Evolutionary conservation across 2,329 filamentous ascomycete species (phyloP).

Genomic region (Aspergillus sp.): DNA sequence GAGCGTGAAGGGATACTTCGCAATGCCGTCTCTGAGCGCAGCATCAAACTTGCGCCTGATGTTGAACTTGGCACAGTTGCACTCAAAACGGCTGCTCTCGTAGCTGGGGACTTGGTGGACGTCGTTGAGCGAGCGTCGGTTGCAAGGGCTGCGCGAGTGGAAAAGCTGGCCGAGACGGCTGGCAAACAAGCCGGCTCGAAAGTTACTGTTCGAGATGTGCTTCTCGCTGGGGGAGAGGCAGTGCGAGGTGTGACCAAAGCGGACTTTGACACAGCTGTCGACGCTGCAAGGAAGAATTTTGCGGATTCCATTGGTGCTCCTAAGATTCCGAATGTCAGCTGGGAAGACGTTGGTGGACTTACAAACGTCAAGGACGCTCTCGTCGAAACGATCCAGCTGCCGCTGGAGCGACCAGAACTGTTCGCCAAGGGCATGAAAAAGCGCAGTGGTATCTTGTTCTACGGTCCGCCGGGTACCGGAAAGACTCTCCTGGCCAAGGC

Average conservation of each 20-base stretch:
- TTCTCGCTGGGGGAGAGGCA: constrained; percentile 80
- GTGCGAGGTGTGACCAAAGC: constrained; percentile 77
- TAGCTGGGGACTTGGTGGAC: constrained; percentile 91
- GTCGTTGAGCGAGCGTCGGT: constrained; percentile 88
- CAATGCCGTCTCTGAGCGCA: constrained; percentile 75
- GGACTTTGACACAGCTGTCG: constrained; percentile 92
- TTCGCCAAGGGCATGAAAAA: constrained; percentile 99
- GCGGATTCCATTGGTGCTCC: constrained; percentile 96
- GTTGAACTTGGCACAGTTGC: constrained; percentile 85
- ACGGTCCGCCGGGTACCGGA: constrained; percentile 98
- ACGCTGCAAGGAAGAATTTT: constrained; percentile 96
- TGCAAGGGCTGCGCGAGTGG: constrained; percentile 74
- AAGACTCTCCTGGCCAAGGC: constrained; percentile 99
- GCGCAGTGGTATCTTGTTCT: constrained; percentile 97
- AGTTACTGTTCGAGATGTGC: constrained; percentile 78
- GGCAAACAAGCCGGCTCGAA: constrained; percentile 33
- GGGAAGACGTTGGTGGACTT: constrained; percentile 93
- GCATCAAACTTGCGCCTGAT: constrained; percentile 76
- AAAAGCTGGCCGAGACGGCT: constrained; percentile 63
- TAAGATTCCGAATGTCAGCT: constrained; percentile 95
- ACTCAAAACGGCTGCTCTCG: constrained; percentile 91
- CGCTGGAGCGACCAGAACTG: constrained; percentile 85
- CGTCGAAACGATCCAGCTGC: constrained; percentile 93
- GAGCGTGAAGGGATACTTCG: constrained; percentile 87
- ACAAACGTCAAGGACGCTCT: constrained; percentile 96